Percentiles rank a stretch among this genome's conserved stretches.
Conservation (phyloP, 805 yeast species). For the Candida wancherniae region DNA sequence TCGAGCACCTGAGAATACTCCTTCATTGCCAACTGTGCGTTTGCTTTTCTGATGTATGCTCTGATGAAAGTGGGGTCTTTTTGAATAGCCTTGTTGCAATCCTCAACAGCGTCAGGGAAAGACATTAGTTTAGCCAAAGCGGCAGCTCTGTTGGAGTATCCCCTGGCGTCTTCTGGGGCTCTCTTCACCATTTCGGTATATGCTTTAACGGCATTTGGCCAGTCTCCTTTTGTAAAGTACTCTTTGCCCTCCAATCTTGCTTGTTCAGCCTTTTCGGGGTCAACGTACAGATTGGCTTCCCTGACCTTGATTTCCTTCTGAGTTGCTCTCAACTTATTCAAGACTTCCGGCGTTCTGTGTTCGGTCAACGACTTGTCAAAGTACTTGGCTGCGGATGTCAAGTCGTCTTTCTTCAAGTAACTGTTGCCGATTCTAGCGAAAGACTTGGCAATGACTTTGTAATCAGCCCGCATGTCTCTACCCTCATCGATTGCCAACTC, state of each 20-base stretch:
- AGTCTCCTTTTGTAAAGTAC: constrained; percentile 81
- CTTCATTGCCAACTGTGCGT: constrained; percentile 84
- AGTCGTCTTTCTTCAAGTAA: constrained; percentile 70
- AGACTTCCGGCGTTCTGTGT: constrained; percentile 92
- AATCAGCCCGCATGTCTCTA: constrained; percentile 85
- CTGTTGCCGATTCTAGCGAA: constrained; percentile 86
- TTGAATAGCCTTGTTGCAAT: constrained; percentile 84
- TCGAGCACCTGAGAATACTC: constrained; percentile 80
- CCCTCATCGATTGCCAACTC: constrained; percentile 82
- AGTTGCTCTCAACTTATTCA: constrained; percentile 78
- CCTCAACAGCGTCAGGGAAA: constrained; percentile 93
- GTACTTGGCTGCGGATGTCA: constrained; percentile 64
- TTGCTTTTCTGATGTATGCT: constrained; percentile 96
- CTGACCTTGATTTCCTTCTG: constrained; percentile 79
- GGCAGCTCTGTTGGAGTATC: constrained; percentile 97
- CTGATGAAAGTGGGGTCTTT: constrained; percentile 86
- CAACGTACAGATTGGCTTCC: constrained; percentile 74
- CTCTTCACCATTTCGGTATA: constrained; percentile 95
- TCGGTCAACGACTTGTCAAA: constrained; percentile 93
- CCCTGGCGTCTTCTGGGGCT: constrained; percentile 95
- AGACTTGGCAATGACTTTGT: constrained; percentile 86
- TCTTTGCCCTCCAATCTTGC: constrained; percentile 93
- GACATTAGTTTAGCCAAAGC: constrained; percentile 91
- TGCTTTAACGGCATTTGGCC: constrained; percentile 94
- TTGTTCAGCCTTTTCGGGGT: constrained; percentile 91